These are phyloP conservation scores for Solanum piurae DNA, from an alignment of 257 asterid species.

Conservation along the genomic window DNA sequence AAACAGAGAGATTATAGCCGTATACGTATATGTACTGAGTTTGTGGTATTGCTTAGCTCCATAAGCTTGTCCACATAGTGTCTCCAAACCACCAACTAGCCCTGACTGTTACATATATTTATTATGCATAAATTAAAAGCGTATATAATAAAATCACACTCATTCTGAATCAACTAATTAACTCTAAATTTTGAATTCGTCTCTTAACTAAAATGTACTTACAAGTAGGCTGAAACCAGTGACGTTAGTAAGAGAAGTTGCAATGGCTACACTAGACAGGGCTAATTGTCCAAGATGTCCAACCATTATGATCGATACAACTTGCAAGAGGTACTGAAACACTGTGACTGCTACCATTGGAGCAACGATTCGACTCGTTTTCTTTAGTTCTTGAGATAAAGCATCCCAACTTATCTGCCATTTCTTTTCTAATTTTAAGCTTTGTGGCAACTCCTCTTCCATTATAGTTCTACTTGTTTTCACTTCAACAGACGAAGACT, in stretches of 20 bases:
- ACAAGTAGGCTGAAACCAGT: slow-evolving; percentile 37
- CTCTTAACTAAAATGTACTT: neutral
- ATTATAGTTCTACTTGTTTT: neutral
- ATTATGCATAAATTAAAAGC: neutral
- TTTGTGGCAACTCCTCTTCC: neutral
- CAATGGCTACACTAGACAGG: slow-evolving; percentile 34
- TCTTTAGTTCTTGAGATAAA: slow-evolving; percentile 25
- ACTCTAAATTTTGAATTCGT: neutral
- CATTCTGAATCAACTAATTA: neutral
- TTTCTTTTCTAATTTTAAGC: neutral
- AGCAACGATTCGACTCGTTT: slow-evolving; percentile 24
- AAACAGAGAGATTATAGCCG: slow-evolving; percentile 35
- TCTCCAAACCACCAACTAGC: slow-evolving; percentile 49
- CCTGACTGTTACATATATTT: slow-evolving; percentile 29
- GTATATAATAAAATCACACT: neutral
- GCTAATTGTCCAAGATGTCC: slow-evolving; percentile 32
- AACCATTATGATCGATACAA: slow-evolving; percentile 33
- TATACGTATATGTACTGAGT: slow-evolving; percentile 32
- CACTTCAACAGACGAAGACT: neutral
- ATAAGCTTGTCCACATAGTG: slow-evolving; percentile 62
- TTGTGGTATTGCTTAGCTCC: slow-evolving; percentile 50
- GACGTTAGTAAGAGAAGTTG: slow-evolving; percentile 35
- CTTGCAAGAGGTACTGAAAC: slow-evolving; percentile 31
- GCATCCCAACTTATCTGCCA: slow-evolving; percentile 3
- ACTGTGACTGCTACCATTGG: slow-evolving; percentile 41